These are phyloP conservation scores for Globisporangium middletonii DNA, from an alignment of 352 stramenopile species.

Conservation along the genomic window DNA sequence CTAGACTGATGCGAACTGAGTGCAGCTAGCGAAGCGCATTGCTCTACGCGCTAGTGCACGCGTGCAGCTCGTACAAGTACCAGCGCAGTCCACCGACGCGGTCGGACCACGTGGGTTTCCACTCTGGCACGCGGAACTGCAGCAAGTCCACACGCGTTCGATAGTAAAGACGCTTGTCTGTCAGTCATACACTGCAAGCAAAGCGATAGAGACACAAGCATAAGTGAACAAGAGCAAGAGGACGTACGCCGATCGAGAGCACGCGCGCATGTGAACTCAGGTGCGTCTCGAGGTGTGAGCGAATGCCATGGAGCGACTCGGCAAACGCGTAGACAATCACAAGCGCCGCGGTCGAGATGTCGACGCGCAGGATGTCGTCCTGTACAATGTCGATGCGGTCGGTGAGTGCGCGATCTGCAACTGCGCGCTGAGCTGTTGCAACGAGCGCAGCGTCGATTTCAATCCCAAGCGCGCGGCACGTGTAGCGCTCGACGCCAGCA, in stretches of 20 bases:
- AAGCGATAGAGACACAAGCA: background rate
- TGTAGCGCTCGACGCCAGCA: constrained; percentile 46
- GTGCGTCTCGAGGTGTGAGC: constrained; percentile 39
- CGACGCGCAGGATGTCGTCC: constrained; percentile 47
- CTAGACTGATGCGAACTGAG: constrained; percentile 28
- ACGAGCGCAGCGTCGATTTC: constrained; percentile 64
- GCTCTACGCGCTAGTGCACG: constrained; percentile 1
- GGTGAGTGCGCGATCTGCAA: constrained; percentile 19
- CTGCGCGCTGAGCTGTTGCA: constrained; percentile 18
- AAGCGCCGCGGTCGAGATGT: constrained; percentile 44
- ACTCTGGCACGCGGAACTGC: constrained; percentile 74
- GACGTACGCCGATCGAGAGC: constrained; percentile 71
- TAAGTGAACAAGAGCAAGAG: background rate
- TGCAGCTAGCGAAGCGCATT: constrained; percentile 1
- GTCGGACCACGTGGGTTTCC: constrained; percentile 51
- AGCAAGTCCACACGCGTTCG: constrained; percentile 2
- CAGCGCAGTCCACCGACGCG: constrained; percentile 48
- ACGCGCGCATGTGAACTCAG: constrained; percentile 34
- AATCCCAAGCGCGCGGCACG: constrained; percentile 59
- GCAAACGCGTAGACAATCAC: constrained; percentile 86
- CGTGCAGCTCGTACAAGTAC: constrained; percentile 68
- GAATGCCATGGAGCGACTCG: constrained; percentile 62
- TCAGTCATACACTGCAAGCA: background rate
- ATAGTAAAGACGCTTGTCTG: background rate
- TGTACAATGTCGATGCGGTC: constrained; percentile 40